These are phyloP conservation scores for Podaxis sp. DNA, from an alignment of 768 basidiomycete species.

Conservation along the genomic window DNA sequence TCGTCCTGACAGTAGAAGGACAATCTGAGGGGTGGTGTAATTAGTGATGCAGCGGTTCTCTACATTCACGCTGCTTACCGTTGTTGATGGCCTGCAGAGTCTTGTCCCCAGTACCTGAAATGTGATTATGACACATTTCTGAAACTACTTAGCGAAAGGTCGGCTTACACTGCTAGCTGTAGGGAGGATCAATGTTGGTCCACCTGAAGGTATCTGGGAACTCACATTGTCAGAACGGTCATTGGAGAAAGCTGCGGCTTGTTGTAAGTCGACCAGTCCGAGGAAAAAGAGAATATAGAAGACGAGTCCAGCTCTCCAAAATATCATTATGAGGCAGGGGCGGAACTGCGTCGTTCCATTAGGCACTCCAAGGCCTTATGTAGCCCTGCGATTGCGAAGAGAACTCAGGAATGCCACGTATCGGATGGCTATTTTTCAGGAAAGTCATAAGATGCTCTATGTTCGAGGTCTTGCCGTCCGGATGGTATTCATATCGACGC, in stretches of 20 bases:
- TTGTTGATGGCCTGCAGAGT: constrained; percentile 37
- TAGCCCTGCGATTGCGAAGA: not conserved
- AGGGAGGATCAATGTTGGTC: not conserved
- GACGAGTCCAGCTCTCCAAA: constrained; percentile 11
- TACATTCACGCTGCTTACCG: constrained; percentile 23
- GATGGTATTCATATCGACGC: constrained; percentile 4
- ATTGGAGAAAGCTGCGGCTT: constrained; percentile 32
- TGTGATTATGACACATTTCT: not conserved
- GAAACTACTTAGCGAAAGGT: not conserved
- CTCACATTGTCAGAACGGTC: constrained; percentile 38
- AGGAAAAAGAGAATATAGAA: constrained; percentile 16
- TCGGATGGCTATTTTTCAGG: not conserved
- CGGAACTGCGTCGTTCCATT: not conserved
- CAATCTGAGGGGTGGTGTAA: constrained; percentile 29
- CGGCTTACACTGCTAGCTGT: constrained; percentile 38
- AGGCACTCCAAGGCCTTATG: not conserved
- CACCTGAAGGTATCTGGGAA: not conserved
- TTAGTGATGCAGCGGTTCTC: not conserved
- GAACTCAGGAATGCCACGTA: constrained; percentile 6
- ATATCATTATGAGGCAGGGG: constrained; percentile 6
- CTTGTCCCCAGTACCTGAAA: constrained; percentile 43
- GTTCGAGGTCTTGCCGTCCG: constrained; percentile 6
- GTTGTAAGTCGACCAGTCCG: constrained; percentile 17
- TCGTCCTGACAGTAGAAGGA: constrained; percentile 65
- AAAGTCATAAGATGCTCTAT: constrained; percentile 12